Evolutionary conservation across 2,329 filamentous ascomycete genomes (phyloP).

Genomic region (Cryphonectria naterciae): DNA sequence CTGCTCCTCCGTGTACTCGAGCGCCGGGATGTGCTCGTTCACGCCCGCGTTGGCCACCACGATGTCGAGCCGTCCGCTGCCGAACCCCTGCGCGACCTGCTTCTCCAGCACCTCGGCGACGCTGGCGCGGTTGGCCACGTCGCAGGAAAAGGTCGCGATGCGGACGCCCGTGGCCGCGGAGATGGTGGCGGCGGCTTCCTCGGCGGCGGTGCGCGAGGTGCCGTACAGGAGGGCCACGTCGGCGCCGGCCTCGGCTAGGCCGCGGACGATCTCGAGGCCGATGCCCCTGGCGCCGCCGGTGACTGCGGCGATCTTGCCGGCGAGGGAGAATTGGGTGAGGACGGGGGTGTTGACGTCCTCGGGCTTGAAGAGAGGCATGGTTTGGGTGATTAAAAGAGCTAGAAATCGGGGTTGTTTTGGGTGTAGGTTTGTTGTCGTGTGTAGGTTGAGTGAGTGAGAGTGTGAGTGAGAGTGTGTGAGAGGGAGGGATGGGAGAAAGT

Average conservation of each 20-base stretch:
- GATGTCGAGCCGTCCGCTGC: constrained; percentile 32
- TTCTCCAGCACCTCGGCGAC: constrained; percentile 20
- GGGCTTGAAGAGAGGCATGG: constrained; percentile 40
- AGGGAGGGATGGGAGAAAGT: neutral
- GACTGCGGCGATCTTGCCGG: constrained; percentile 49
- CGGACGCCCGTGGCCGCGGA: constrained; percentile 13
- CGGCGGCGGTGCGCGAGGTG: constrained; percentile 7
- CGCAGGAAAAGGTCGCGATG: constrained; percentile 8
- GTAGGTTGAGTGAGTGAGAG: neutral
- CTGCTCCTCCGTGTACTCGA: constrained; percentile 36
- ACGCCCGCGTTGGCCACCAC: constrained; percentile 39
- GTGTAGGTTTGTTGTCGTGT: neutral
- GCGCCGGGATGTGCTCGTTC: constrained; percentile 31
- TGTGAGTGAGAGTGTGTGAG: neutral
- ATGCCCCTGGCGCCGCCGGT: constrained; percentile 51
- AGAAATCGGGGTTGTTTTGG: neutral
- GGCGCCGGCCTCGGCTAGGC: constrained; percentile 24
- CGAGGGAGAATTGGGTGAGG: constrained; percentile 47
- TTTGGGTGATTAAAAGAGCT: neutral
- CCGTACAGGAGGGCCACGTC: constrained; percentile 24
- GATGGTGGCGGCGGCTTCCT: constrained; percentile 15
- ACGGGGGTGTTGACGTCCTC: constrained; percentile 22
- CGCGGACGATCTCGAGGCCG: constrained; percentile 24
- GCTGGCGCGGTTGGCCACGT: constrained; percentile 1
- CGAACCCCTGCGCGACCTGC: constrained; percentile 33